Conservation (phyloP, 2,329 filamentous ascomycete species). For the Aspergillus versicolor region DNA sequence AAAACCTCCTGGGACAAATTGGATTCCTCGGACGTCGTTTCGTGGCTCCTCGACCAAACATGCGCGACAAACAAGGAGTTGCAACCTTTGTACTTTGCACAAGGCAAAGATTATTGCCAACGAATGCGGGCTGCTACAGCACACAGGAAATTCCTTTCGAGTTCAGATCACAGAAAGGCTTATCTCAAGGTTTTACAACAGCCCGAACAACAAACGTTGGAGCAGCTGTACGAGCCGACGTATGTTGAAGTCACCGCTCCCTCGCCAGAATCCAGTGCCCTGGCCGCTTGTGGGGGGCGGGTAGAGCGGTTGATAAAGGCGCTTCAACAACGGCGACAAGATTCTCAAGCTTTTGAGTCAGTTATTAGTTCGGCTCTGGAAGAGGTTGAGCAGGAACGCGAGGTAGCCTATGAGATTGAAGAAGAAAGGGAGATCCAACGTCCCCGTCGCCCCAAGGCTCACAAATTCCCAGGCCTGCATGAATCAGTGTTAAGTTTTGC, state of each 20-base stretch:
- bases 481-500: constrained; percentile 38
- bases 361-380: constrained; percentile 54
- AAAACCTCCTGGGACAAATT: constrained; percentile 29
- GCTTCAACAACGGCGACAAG: constrained; percentile 32
- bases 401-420: constrained; percentile 60
- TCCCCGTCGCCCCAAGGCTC: constrained; percentile 40
- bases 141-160: constrained; percentile 43
- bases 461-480: constrained; percentile 49
- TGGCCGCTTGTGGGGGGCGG: constrained; percentile 24
- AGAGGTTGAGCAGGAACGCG: constrained; percentile 59
- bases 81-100: constrained; percentile 57
- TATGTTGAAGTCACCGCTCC: constrained; percentile 12
- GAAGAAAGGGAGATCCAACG: constrained; percentile 56
- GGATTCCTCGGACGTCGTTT: constrained; percentile 54
- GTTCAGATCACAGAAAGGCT: constrained; percentile 31
- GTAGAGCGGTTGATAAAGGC: constrained; percentile 33
- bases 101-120: constrained; percentile 61
- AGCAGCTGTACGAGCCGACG: constrained; percentile 56
- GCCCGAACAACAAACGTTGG: constrained; percentile 57
- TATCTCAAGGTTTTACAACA: constrained; percentile 51
- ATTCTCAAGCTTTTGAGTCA: constrained; percentile 45
- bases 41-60: constrained; percentile 65
- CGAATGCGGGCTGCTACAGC: constrained; percentile 51
- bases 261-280: background rate
- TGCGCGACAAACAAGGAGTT: constrained; percentile 61